Base-by-base conservation (phyloP, 257 asterid genomes). In the Solanum sitiens region DNA sequence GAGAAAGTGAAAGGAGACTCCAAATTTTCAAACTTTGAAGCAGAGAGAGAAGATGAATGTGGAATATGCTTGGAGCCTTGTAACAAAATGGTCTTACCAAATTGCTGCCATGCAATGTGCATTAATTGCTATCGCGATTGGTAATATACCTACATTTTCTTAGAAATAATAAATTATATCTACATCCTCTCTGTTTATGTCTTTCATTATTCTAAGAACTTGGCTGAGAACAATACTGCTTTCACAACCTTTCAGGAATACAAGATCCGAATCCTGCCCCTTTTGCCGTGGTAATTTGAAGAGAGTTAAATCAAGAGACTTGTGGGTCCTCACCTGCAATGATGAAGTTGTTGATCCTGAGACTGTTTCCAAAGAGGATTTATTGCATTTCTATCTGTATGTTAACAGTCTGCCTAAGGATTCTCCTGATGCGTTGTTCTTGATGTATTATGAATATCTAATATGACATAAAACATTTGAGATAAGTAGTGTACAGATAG, bases 81-180 rank as follows among this genome's bases (percentile, higher is more conserved):
- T 93, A 93, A 98, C 90, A 95, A 94, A 92, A 94, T 97, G 95
- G 98, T 94, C 61, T 75, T 91, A 90, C 98, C 99, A 27, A 95
- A 90, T 89, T 97, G 99, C 92, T 97, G 98, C 89, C 98, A 95
- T 37, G 94, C 98, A 13, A 95, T 97, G 98, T 97, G 99, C 90
- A 94, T 97, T 83, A 95, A 95, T 89, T 97, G 99, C 91, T 95
- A 93, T 37, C 96, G 92, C 61, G 98, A 95, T 72, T 95, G 98
- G 99, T 96, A 92, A 82, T 92, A 94, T 73, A 92, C 90, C 53
- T 86, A 30, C 42, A 47, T 30, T 80, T 25, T 47, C 68, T 80
- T 80, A 30, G 14, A 18, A 47, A 47, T 21, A 80, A 47, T 44
- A 30, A 27, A 79, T 80, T 23, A 9, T 30, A 11, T 35, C 68